Conservation (phyloP, 257 asterid species). For the Solanum sparsipilum region DNA sequence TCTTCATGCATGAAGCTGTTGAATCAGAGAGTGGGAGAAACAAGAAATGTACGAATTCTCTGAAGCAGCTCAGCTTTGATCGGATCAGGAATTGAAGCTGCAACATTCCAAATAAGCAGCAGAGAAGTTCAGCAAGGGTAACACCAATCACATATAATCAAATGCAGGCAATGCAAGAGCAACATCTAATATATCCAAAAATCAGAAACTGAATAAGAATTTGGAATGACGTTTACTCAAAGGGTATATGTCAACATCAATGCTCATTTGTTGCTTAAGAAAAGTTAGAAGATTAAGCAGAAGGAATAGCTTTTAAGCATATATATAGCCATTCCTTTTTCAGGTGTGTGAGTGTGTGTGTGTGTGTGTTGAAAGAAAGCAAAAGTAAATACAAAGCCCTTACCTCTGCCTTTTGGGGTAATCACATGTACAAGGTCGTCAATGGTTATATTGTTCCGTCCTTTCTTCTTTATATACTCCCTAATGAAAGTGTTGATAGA, state of each 20-base stretch:
- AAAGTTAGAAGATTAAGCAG: background rate
- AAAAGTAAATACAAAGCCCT: background rate
- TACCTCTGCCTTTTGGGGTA: conserved; percentile 77
- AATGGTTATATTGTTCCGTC: conserved; percentile 60
- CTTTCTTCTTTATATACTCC: conserved; percentile 58
- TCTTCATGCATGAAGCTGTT: background rate
- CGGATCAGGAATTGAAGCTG: conserved; percentile 68
- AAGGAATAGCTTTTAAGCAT: background rate
- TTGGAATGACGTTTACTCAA: background rate
- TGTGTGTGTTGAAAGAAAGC: background rate
- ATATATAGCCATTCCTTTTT: background rate
- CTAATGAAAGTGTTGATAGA: conserved; percentile 25
- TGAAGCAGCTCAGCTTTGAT: conserved; percentile 70
- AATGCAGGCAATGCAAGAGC: background rate
- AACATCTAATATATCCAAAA: background rate
- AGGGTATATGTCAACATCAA: background rate
- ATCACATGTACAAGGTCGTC: conserved; percentile 63
- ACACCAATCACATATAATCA: background rate
- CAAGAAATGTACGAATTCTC: conserved; percentile 46
- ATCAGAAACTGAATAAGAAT: background rate
- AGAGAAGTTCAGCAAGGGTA: background rate
- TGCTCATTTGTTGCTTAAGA: background rate
- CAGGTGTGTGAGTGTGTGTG: background rate
- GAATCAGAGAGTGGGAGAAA: conserved; percentile 37
- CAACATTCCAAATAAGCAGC: conserved; percentile 1